A percentile compares a stretch with the other conserved stretches of the same genome.
These are phyloP conservation scores for Peronospora farinosa DNA, from an alignment of 352 stramenopile genomes.

Conservation along the genomic window DNA sequence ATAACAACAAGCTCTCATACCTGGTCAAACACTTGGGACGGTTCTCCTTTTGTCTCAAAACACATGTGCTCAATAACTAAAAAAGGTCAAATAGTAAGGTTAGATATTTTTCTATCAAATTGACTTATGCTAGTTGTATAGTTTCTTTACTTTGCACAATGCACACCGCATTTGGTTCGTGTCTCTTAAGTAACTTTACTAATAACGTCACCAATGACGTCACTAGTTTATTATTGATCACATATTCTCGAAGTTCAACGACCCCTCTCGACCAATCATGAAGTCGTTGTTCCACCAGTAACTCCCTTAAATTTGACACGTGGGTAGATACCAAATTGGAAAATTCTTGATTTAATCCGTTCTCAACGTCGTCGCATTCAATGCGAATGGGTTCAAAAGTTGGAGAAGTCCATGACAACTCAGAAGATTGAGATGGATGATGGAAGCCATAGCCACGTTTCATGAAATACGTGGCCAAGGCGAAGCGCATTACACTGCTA, in stretches of 20 bases:
- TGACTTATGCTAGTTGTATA: neutral
- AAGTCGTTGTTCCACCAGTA: slow-evolving; percentile 16
- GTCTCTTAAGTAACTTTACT: slow-evolving; percentile 11
- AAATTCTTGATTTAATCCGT: slow-evolving; percentile 4
- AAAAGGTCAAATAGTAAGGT: neutral
- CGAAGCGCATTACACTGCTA: slow-evolving; percentile 32
- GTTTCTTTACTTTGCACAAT: slow-evolving; percentile 21
- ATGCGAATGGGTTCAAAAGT: slow-evolving; percentile 5
- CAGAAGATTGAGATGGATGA: neutral
- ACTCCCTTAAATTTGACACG: slow-evolving; percentile 18
- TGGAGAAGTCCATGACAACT: slow-evolving; percentile 4
- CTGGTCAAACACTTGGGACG: slow-evolving; percentile 23
- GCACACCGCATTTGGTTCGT: slow-evolving; percentile 11
- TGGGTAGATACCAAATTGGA: slow-evolving; percentile 10
- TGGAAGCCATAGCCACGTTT: slow-evolving; percentile 15
- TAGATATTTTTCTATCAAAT: neutral
- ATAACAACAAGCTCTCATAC: slow-evolving; percentile 8
- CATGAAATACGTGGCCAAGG: slow-evolving; percentile 37
- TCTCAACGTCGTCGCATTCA: slow-evolving; percentile 8
- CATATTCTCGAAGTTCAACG: slow-evolving; percentile 20
- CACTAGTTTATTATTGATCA: slow-evolving; percentile 7
- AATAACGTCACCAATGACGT: slow-evolving; percentile 13
- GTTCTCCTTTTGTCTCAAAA: slow-evolving; percentile 19
- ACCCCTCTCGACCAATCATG: slow-evolving; percentile 16
- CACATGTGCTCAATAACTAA: slow-evolving; percentile 27